phyloP scores from a whole-genome alignment of 2,329 filamentous ascomycete genomes.

The Cytospora mali region DNA sequence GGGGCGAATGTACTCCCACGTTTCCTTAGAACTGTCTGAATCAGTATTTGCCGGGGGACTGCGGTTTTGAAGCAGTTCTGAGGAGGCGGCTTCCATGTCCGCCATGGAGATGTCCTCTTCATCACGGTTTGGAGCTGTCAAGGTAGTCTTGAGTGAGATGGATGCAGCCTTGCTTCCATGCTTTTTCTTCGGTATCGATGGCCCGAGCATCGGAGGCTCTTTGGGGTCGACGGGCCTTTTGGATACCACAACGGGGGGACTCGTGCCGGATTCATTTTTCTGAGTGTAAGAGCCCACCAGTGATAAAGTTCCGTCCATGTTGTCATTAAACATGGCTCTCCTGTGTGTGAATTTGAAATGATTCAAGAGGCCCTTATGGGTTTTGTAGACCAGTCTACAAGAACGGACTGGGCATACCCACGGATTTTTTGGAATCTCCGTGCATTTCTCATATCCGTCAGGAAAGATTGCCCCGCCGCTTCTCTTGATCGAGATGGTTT shows the following conservation, averaged over 20 bases:
- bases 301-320: conserved; percentile 37
- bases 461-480: conserved; percentile 18
- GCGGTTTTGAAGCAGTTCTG: neutral
- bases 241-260: conserved; percentile 32
- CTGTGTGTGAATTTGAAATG: conserved; percentile 30
- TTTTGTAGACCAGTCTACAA: conserved; percentile 15
- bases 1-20: conserved; percentile 36
- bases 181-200: neutral
- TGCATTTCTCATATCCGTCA: conserved; percentile 17
- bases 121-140: neutral
- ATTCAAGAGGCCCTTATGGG: neutral
- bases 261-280: neutral
- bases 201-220: conserved; percentile 23
- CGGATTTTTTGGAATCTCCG: neutral
- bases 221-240: conserved; percentile 22
- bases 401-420: conserved; percentile 25
- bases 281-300: conserved; percentile 25
- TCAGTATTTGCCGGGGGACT: neutral
- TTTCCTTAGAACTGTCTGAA: conserved; percentile 11
- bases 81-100: neutral
- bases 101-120: neutral
- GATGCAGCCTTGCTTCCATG: neutral
- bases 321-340: conserved; percentile 33
- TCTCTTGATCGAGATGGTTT: neutral
- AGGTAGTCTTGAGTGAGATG: neutral